Conservation (phyloP, 169 alveolate species). For the Eimeria praecox region DNA sequence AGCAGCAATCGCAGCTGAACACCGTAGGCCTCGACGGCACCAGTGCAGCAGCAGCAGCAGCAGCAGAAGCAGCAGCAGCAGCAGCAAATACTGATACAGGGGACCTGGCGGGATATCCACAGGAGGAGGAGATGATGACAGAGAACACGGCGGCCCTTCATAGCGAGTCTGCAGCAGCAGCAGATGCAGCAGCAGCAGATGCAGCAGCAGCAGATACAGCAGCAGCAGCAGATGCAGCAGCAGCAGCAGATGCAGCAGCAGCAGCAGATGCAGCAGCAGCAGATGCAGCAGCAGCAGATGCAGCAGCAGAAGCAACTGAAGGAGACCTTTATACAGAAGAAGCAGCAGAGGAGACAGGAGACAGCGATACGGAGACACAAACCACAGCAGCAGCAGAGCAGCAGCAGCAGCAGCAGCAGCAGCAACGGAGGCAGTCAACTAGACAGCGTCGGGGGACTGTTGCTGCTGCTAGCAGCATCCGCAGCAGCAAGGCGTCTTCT, state of each 20-base stretch:
- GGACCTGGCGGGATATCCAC: not conserved
- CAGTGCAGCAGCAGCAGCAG: conserved; percentile 26
- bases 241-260: not conserved
- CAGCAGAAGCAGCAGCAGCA: conserved; percentile 35
- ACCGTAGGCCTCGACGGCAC: not conserved
- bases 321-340: conserved; percentile 37
- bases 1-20: not conserved
- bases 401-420: conserved; percentile 76
- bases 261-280: conserved; percentile 36
- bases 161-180: conserved; percentile 32
- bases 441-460: conserved; percentile 23
- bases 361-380: conserved; percentile 41
- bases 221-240: conserved; percentile 8
- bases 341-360: conserved; percentile 34
- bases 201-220: conserved; percentile 38
- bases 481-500: conserved; percentile 45
- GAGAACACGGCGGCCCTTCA: not conserved
- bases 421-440: conserved; percentile 44
- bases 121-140: conserved; percentile 4
- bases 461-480: conserved; percentile 36
- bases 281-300: not conserved
- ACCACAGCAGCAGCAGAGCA: conserved; percentile 58
- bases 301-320: conserved; percentile 7
- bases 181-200: not conserved
- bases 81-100: not conserved